Conservation (phyloP, 1,139 yeast species). For the Suhomyces ambrosiae region DNA sequence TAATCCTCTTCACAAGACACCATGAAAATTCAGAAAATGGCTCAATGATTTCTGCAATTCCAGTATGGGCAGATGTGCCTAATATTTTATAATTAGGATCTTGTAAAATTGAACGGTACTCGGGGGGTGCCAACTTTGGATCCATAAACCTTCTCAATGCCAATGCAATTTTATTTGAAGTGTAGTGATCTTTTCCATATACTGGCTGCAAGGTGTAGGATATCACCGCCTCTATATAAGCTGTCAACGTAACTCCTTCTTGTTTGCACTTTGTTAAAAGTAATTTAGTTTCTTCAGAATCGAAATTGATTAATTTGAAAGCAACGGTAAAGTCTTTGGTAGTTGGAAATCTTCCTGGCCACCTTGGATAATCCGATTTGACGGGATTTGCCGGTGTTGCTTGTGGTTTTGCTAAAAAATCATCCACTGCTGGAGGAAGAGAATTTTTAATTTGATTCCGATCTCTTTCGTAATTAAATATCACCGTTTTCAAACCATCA, state of each 20-base stretch:
- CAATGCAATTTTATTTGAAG: constrained; percentile 35
- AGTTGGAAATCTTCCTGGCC: constrained; percentile 39
- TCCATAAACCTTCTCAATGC: constrained; percentile 35
- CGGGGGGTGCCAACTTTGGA: constrained; percentile 19
- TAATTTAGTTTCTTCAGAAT: constrained; percentile 25
- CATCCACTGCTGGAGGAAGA: constrained; percentile 41
- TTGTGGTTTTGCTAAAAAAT: constrained; percentile 20
- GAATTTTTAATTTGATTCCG: constrained; percentile 24
- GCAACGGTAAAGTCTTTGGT: constrained; percentile 24
- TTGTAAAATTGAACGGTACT: constrained; percentile 22
- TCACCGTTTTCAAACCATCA: constrained; percentile 13
- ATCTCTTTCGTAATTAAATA: constrained; percentile 28
- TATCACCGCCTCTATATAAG: constrained; percentile 32
- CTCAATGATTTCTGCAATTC: constrained; percentile 32
- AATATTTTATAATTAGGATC: constrained; percentile 29
- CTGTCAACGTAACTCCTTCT: constrained; percentile 37
- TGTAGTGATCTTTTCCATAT: constrained; percentile 26
- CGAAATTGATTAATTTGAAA: constrained; percentile 36
- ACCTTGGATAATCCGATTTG: constrained; percentile 20
- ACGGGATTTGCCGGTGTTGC: constrained; percentile 1
- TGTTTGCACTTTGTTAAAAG: constrained; percentile 33
- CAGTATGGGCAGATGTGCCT: constrained; percentile 40
- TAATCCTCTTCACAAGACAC: constrained; percentile 32
- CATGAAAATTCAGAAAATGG: constrained; percentile 39
- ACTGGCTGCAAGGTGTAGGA: constrained; percentile 34